Evolutionary conservation across 1,139 yeast species (phyloP).

Genomic region (Scheffersomyces stambukii): DNA sequence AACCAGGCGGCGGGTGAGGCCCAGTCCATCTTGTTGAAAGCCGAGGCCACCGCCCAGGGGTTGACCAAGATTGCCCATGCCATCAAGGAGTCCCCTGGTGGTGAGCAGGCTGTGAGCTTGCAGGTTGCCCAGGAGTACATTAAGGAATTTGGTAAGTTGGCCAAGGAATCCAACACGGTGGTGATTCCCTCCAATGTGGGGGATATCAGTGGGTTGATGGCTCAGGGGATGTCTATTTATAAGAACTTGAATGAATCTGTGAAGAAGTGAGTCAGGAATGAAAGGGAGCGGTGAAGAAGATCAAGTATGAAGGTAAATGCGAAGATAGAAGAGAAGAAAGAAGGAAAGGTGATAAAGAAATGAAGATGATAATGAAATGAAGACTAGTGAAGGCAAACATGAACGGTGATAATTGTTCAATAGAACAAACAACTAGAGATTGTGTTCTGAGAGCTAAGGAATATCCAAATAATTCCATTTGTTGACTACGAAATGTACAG

Average conservation of each 20-base stretch:
- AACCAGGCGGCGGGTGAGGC: conserved; percentile 70
- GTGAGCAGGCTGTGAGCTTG: conserved; percentile 69
- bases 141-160: conserved; percentile 75
- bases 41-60: conserved; percentile 77
- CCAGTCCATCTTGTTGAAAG: conserved; percentile 59
- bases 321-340: conserved; percentile 1
- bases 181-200: conserved; percentile 75
- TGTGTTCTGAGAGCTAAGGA: neutral
- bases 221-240: conserved; percentile 71
- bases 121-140: conserved; percentile 84
- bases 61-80: conserved; percentile 63
- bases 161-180: conserved; percentile 76
- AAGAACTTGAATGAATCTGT: conserved; percentile 41
- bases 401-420: too few relatives aligned
- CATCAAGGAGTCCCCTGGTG: conserved; percentile 64
- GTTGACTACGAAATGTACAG: too few relatives aligned
- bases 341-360: neutral
- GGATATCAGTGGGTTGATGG: conserved; percentile 71
- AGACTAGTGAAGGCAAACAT: too few relatives aligned
- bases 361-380: conserved; percentile 1
- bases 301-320: neutral
- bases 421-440: neutral
- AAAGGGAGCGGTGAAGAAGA: conserved; percentile 1
- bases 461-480: too few relatives aligned
- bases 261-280: conserved; percentile 1